Evolutionary conservation across 352 stramenopile species (phyloP), one percentile per base, ranked within the genome.

Genomic region (Phytophthora europaea): DNA sequence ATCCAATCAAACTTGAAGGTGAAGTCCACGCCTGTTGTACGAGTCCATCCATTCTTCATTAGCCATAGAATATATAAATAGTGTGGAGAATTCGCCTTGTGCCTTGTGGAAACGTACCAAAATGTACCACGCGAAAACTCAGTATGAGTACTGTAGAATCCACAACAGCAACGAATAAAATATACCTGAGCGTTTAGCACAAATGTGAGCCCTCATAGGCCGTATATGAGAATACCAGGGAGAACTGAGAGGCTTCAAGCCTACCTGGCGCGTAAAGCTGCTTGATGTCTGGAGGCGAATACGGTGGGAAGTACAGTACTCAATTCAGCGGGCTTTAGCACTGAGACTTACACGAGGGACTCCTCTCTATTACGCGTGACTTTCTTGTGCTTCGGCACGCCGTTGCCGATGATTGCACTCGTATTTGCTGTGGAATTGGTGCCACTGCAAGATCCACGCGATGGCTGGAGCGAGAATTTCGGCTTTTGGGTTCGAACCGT

Each of bases 1-100:
- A 13, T 18, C 20, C 22, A n/a, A 7, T 18, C 36, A 45, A 72
- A 62, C 36, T 61, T 60, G 54, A 70, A 70, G 4, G 63, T 67
- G 23, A 59, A 65, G 38, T 66, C 65, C n/a, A 65, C 55, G 18
- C 63, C 63, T 70, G 40, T 23, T 18, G 31, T 3, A 53, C 16
- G 13, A 22, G 23, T 6, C 1, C 10, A 51, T 12, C 23, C 23
- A 26, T 26, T 26, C 23, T 15, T 51, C 18, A 51, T 51, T 23
- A 26, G 43, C 6, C 2, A 26, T 26, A 26, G 23, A 26, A 26
- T 2, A 26, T 26, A 26, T 26, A 26, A 26, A 26, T 26, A 26
- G 23, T 26, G 23, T 26, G 23, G 2, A 26, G 23, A 26, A 26
- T 26, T 26, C 23, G 23, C 23, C 1, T 26, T 26, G 23, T 26